These are phyloP conservation scores for Zygoascus ofunaensis DNA, from an alignment of 805 yeast species.

Conservation along the genomic window DNA sequence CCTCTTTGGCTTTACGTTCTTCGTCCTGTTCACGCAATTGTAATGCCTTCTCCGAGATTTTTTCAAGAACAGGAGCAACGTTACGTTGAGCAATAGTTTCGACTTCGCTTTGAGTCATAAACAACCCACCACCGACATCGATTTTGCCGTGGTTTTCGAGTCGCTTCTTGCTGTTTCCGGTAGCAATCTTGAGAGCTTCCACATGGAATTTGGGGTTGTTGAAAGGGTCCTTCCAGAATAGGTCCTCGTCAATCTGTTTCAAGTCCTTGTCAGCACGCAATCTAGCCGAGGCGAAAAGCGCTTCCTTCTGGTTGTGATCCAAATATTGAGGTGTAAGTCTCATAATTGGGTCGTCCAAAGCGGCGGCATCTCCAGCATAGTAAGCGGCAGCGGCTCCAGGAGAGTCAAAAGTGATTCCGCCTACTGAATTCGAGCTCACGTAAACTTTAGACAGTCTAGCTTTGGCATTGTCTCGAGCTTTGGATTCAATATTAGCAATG, in stretches of 20 bases:
- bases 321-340: constrained; percentile 13
- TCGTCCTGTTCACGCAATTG: constrained; percentile 55
- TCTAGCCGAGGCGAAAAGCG: constrained; percentile 44
- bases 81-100: constrained; percentile 68
- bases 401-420: constrained; percentile 14
- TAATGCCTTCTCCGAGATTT: constrained; percentile 59
- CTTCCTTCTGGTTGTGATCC: constrained; percentile 21
- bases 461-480: constrained; percentile 27
- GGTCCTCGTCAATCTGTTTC: constrained; percentile 33
- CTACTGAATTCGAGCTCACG: constrained; percentile 14
- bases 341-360: constrained; percentile 11
- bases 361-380: constrained; percentile 10
- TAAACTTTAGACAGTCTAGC: constrained; percentile 21
- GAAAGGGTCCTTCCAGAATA: constrained; percentile 34
- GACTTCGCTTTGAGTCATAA: constrained; percentile 65
- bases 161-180: constrained; percentile 53
- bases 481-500: constrained; percentile 20
- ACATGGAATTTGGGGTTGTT: constrained; percentile 52
- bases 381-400: constrained; percentile 18
- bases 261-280: constrained; percentile 38
- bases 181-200: constrained; percentile 70
- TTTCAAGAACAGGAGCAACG: constrained; percentile 75
- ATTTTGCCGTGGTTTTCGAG: constrained; percentile 45
- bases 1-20: constrained; percentile 33
- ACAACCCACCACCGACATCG: constrained; percentile 82